Percentiles rank a stretch among this genome's conserved stretches.
phyloP scores from a whole-genome alignment of 768 basidiomycete species.

The Mycena latifolia region DNA sequence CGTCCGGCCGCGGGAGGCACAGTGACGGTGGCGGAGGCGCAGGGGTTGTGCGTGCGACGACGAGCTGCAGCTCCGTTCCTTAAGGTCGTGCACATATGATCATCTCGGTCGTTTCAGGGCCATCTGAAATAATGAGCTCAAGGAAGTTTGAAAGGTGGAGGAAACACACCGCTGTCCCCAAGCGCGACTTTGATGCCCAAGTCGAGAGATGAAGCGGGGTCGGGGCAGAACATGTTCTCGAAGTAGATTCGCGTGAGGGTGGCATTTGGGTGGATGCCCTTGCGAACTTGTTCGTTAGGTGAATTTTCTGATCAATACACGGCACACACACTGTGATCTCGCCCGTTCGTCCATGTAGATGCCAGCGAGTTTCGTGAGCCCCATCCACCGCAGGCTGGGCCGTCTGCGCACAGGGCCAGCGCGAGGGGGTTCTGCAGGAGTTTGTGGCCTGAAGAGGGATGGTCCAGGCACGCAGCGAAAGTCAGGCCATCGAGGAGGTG shows the following conservation, averaged over 20 bases:
- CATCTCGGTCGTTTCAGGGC: constrained; percentile 78
- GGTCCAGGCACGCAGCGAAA: constrained; percentile 66
- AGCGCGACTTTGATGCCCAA: constrained; percentile 76
- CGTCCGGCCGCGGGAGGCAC: constrained; percentile 76
- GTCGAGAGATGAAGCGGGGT: constrained; percentile 49
- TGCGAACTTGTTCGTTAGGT: too few species aligned
- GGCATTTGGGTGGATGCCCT: constrained; percentile 79
- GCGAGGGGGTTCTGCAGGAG: too few species aligned
- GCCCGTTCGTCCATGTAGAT: constrained; percentile 72
- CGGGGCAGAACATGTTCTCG: constrained; percentile 75
- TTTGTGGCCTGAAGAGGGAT: constrained; percentile 37
- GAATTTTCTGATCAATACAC: neutral
- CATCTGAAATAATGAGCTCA: constrained; percentile 54
- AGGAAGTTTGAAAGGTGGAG: neutral
- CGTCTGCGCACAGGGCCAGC: constrained; percentile 79
- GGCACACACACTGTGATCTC: constrained; percentile 54
- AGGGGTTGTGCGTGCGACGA: constrained; percentile 70
- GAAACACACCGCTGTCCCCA: constrained; percentile 71
- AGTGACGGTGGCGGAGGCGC: constrained; percentile 50
- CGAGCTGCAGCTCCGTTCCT: constrained; percentile 52
- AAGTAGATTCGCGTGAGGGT: constrained; percentile 74
- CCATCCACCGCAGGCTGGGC: constrained; percentile 71
- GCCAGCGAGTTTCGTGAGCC: constrained; percentile 63
- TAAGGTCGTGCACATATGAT: constrained; percentile 59
- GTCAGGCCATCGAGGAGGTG: constrained; percentile 80